These are phyloP conservation scores for Phytophthora meadii DNA, from an alignment of 352 stramenopile genomes.

Conservation along the genomic window DNA sequence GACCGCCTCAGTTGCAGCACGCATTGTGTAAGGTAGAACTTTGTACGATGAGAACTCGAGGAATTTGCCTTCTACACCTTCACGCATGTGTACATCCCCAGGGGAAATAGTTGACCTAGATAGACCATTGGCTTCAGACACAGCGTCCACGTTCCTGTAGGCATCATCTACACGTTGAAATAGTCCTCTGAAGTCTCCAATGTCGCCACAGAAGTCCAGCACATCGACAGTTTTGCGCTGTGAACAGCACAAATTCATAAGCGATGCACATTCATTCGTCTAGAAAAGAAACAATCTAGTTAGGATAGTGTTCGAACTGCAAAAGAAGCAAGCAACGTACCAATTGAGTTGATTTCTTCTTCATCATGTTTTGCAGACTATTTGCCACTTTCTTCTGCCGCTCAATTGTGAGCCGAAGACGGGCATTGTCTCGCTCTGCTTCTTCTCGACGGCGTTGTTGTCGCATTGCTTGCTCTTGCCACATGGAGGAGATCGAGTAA, in stretches of 20 bases:
- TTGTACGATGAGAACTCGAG: slow-evolving; percentile 36
- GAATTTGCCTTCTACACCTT: slow-evolving; percentile 22
- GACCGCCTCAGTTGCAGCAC: slow-evolving; percentile 10
- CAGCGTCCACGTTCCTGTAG: slow-evolving; percentile 23
- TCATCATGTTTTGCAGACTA: slow-evolving; percentile 39
- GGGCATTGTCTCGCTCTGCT: slow-evolving; percentile 37
- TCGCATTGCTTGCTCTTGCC: slow-evolving; percentile 24
- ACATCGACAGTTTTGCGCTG: slow-evolving; percentile 15
- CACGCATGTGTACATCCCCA: slow-evolving; percentile 30
- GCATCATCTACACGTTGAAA: slow-evolving; percentile 29
- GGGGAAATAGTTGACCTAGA: slow-evolving; percentile 20
- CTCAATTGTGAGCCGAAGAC: slow-evolving; percentile 38
- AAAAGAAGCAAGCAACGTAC: slow-evolving; percentile 5
- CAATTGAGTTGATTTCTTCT: slow-evolving; percentile 22
- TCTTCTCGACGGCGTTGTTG: slow-evolving; percentile 19
- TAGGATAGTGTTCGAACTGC: background rate
- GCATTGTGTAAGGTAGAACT: slow-evolving; percentile 25
- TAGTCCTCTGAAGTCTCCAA: slow-evolving; percentile 22
- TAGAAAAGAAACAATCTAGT: slow-evolving; percentile 8
- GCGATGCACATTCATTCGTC: slow-evolving; percentile 21
- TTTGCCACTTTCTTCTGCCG: slow-evolving; percentile 45
- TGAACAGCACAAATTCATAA: slow-evolving; percentile 26
- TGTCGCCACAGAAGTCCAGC: slow-evolving; percentile 27
- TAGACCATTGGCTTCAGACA: slow-evolving; percentile 29
- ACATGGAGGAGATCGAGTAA: slow-evolving; percentile 16